phyloP scores from a whole-genome alignment of 2,329 filamentous ascomycete species.

The Elsinoe fawcettii region DNA sequence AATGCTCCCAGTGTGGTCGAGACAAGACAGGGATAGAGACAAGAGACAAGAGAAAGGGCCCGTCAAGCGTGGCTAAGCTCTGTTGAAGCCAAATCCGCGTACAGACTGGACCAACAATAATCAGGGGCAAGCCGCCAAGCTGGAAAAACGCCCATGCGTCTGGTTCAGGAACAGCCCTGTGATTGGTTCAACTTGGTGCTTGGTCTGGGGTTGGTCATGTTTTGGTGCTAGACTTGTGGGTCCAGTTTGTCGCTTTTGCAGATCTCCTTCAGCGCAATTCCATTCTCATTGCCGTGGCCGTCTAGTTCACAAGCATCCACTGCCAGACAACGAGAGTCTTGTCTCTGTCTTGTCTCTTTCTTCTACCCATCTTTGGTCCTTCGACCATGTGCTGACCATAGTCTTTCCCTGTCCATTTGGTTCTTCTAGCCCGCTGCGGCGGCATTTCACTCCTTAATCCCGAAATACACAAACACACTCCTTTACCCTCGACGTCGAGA shows the following conservation, averaged over 20 bases:
- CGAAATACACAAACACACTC: conserved; percentile 10
- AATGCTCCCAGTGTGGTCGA: not conserved
- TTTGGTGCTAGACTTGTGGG: conserved; percentile 4
- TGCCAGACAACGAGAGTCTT: conserved; percentile 1
- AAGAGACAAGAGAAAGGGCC: not conserved
- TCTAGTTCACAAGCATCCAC: not conserved
- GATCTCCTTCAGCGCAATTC: conserved; percentile 12
- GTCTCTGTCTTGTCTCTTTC: conserved; percentile 8
- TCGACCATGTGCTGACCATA: conserved; percentile 8
- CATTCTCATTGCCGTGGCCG: not conserved
- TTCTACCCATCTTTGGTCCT: not conserved
- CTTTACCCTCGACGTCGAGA: not conserved
- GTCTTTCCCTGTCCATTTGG: conserved; percentile 7
- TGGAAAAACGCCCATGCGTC: not conserved
- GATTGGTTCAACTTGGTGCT: not conserved
- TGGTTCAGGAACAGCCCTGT: conserved; percentile 4
- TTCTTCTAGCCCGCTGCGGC: not conserved
- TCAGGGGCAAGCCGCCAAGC: conserved; percentile 2
- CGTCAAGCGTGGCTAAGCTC: not conserved
- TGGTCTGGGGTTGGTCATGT: conserved; percentile 1
- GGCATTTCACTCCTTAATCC: conserved; percentile 9
- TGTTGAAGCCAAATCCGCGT: not conserved
- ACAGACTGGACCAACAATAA: not conserved
- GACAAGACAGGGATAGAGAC: conserved; percentile 6
- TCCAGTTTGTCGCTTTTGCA: conserved; percentile 4